Percentiles rank a stretch among this genome's conserved stretches.
phyloP scores from a whole-genome alignment of 305 asterid species.

The Fraxinus latifolia region DNA sequence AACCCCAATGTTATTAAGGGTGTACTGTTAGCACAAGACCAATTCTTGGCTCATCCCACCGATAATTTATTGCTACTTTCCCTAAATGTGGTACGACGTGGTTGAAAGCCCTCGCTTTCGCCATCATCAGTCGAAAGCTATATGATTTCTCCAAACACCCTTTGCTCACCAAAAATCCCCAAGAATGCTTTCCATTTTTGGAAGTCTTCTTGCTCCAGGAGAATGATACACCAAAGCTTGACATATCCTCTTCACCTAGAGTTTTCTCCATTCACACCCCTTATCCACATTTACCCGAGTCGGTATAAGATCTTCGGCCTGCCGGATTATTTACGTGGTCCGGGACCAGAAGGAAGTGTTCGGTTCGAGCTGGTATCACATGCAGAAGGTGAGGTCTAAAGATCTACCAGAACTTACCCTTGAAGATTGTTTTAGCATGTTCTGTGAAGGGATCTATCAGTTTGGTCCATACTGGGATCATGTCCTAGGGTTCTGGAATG shows the following conservation, averaged over 20 bases:
- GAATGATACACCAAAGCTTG: neutral
- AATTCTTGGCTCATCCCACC: neutral
- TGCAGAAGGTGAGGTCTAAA: neutral
- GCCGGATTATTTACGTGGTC: neutral
- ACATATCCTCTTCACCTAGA: neutral
- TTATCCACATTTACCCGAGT: neutral
- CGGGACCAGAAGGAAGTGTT: neutral
- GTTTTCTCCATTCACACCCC: neutral
- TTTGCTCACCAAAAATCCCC: neutral
- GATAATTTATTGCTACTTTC: neutral
- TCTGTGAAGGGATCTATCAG: neutral
- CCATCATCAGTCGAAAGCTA: neutral
- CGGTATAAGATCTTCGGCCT: neutral
- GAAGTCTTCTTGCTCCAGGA: neutral
- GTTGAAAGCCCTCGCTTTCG: neutral
- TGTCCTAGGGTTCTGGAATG: slow-evolving; percentile 1
- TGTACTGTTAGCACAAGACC: neutral
- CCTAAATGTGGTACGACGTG: neutral
- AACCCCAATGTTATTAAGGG: neutral
- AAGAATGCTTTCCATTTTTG: slow-evolving; percentile 1
- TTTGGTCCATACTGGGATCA: slow-evolving; percentile 15
- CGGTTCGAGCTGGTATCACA: neutral
- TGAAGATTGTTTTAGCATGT: slow-evolving; percentile 2
- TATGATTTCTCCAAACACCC: neutral
- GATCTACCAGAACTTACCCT: neutral